phyloP scores from a whole-genome alignment of 2,329 filamentous ascomycete genomes.

The Drechslerella dactyloides region DNA sequence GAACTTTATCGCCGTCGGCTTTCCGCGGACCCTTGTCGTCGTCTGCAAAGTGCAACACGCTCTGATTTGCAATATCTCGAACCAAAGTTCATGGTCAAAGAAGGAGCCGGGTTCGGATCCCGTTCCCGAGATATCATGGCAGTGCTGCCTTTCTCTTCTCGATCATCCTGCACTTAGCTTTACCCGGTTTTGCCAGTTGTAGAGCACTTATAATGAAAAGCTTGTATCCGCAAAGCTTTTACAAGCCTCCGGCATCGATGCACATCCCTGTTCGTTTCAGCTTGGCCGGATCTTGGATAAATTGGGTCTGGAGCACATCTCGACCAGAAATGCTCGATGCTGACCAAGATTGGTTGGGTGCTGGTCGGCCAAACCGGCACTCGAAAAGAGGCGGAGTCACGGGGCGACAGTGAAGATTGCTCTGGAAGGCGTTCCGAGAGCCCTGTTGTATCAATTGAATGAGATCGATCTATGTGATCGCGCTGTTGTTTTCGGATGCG shows the following conservation, averaged over 20 bases:
- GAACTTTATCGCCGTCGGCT: too few relatives aligned
- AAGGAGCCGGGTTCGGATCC: too few relatives aligned
- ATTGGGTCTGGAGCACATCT: conserved; percentile 7
- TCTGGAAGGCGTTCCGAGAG: conserved; percentile 17
- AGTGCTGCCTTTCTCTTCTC: too few relatives aligned
- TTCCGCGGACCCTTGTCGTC: too few relatives aligned
- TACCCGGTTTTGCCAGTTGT: too few relatives aligned
- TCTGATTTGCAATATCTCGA: too few relatives aligned
- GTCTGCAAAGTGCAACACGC: conserved; percentile 23
- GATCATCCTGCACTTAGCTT: too few relatives aligned
- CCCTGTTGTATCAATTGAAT: conserved; percentile 1
- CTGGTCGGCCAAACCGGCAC: neutral
- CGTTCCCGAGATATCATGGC: too few relatives aligned
- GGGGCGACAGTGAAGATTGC: neutral
- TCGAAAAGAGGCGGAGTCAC: neutral
- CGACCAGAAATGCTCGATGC: neutral
- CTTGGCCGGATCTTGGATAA: conserved; percentile 35
- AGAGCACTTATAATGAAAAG: conserved; percentile 11
- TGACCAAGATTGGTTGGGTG: neutral
- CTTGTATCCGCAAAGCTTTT: conserved; percentile 9
- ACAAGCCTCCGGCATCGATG: neutral
- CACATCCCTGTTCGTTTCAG: conserved; percentile 27
- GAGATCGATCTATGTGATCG: conserved; percentile 8
- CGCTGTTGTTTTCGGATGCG: neutral
- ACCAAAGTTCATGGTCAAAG: too few relatives aligned